Base-by-base conservation (phyloP, 345 rosid genomes). In the Orychophragmus violaceus region DNA sequence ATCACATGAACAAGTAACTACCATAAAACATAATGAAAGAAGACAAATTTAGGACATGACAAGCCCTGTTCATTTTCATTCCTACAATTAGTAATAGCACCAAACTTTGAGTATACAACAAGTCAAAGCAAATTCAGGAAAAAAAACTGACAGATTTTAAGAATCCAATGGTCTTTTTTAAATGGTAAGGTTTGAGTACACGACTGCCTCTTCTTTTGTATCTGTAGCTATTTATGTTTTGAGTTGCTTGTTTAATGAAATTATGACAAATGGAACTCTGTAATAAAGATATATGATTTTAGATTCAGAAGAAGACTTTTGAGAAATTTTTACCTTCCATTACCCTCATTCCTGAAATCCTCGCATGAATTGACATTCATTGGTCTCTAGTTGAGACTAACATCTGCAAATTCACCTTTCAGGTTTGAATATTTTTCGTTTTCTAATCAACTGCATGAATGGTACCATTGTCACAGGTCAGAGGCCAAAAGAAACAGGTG, bases 51-150 rank as follows among this genome's bases (percentile, higher is more conserved):
- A 58, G 52, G 23, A 55, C 64, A 57, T 48, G 71, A 57, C 2
- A 63, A 22, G 28, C 66, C 13, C 5, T 72, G 46, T 65, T 59
- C 71, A 65, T 72, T 50, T 32, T 51, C 61, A 58, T 72, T 72
- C 24, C 65, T 48, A 71, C 58, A 71, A 45, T 48, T 64, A 64
- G 70, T 64, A 71, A 56, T 25, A 72, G 23, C 48, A 65, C 71
- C 76, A 72, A 71, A 72, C 71, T 72, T 65, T 72, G 71, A 65
- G 76, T 65, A 32, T 23, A 72, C 71, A 72, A 51, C 67, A 72
- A 65, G 76, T 72, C 61, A 72, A 50, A 65, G 54, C 76, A 58
- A 65, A 37, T 30, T 46, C 53, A 57, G 71, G 70, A 55, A 64
- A 54, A 55, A n/a, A n/a, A n/a, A n/a, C n/a, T n/a, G n/a, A n/a